These are phyloP conservation scores for Teratosphaeria pseudoeucalypti DNA, from an alignment of 2,329 filamentous ascomycete genomes.

Conservation along the genomic window DNA sequence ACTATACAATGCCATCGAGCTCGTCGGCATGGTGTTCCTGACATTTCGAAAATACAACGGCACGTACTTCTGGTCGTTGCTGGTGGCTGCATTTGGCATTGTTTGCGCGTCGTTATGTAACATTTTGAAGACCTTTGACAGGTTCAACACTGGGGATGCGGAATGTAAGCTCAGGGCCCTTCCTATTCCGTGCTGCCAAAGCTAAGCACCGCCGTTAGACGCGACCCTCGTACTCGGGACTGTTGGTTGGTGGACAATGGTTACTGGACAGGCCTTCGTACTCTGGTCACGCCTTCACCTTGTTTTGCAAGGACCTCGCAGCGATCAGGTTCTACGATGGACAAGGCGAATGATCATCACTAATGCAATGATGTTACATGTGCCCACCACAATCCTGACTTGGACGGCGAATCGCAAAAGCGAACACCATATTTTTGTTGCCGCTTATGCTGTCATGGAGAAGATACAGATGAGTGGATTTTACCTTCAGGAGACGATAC, in stretches of 20 bases:
- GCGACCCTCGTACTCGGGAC: not conserved
- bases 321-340: constrained; percentile 37
- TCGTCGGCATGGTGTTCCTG: constrained; percentile 33
- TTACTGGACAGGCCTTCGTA: not conserved
- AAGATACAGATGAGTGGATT: not conserved
- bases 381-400: constrained; percentile 45
- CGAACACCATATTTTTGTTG: constrained; percentile 21
- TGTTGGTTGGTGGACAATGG: not conserved
- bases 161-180: constrained; percentile 15
- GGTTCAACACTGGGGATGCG: constrained; percentile 30
- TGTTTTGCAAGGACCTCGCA: constrained; percentile 23
- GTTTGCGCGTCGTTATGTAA: constrained; percentile 28
- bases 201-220: not conserved
- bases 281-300: not conserved
- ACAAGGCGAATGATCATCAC: constrained; percentile 49
- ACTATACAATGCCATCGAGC: constrained; percentile 31
- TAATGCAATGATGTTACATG: constrained; percentile 44
- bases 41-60: constrained; percentile 36
- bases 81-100: constrained; percentile 33
- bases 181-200: constrained; percentile 10
- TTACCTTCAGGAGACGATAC: not conserved
- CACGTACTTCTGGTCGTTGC: constrained; percentile 40
- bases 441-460: not conserved
- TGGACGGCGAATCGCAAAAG: constrained; percentile 26
- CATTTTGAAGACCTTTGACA: constrained; percentile 33